These are phyloP conservation scores for Solanum commersonii DNA, from an alignment of 257 asterid species.

Conservation along the genomic window DNA sequence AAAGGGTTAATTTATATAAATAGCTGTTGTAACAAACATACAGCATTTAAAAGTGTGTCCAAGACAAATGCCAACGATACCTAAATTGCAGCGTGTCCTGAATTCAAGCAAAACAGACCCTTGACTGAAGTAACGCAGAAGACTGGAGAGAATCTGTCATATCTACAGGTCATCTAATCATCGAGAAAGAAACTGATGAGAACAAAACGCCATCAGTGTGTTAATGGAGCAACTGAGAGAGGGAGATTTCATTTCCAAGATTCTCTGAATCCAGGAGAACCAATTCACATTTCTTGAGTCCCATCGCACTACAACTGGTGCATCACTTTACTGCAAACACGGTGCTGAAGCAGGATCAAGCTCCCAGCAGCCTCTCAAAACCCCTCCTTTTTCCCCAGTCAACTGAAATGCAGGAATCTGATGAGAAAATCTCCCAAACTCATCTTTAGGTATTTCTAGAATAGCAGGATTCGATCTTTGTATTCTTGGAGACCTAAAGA, in stretches of 20 bases:
- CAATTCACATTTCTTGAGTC: neutral
- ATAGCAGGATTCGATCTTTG: neutral
- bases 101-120: neutral
- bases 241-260: neutral
- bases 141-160: neutral
- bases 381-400: conserved; percentile 10
- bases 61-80: neutral
- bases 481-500: conserved; percentile 9
- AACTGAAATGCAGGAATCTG: conserved; percentile 18
- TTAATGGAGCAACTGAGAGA: neutral
- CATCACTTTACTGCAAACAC: neutral
- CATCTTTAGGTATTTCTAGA: conserved; percentile 1
- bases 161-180: neutral
- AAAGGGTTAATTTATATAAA: neutral
- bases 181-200: neutral
- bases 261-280: neutral
- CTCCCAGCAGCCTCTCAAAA: conserved; percentile 16
- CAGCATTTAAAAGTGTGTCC: neutral
- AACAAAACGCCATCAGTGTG: neutral
- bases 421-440: conserved; percentile 19
- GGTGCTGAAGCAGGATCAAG: conserved; percentile 25
- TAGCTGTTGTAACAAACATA: neutral
- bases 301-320: neutral
- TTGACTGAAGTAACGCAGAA: neutral
- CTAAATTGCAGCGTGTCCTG: neutral